phyloP scores from a whole-genome alignment of 129 eudicot species.

The Silybum marianum region DNA sequence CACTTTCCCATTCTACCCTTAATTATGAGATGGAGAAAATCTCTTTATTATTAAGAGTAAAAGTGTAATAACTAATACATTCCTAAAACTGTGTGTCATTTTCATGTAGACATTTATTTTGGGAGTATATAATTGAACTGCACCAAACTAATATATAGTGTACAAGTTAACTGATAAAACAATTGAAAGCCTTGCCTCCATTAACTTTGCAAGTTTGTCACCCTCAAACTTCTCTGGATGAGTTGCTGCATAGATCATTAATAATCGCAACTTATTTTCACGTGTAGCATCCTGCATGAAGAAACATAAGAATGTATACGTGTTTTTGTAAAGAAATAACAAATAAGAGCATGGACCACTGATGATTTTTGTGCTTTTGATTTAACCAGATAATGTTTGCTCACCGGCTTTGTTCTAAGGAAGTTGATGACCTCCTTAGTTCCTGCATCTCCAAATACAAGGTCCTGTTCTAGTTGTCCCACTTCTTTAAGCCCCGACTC shows the following conservation, averaged over 20 bases:
- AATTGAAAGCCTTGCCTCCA: conserved; percentile 56
- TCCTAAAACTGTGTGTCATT: no score
- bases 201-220: conserved; percentile 64
- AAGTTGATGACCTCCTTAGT: conserved; percentile 83
- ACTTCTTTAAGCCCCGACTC: conserved; percentile 81
- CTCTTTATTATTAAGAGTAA: no score
- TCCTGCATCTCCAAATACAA: conserved; percentile 99
- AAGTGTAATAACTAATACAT: no score
- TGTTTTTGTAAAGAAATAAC: conserved; percentile 1
- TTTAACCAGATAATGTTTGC: conserved; percentile 14
- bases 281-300: conserved; percentile 71
- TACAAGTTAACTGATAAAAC: background rate
- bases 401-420: conserved; percentile 68
- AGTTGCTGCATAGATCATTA: conserved; percentile 90
- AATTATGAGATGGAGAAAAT: no score
- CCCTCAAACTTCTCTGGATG: conserved; percentile 82
- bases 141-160: background rate
- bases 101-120: no score
- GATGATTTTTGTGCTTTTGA: background rate
- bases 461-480: conserved; percentile 95
- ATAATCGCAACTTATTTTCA: conserved; percentile 78
- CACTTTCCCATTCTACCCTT: no score
- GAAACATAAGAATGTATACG: background rate
- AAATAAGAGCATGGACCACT: background rate
- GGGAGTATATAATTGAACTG: background rate